These are phyloP conservation scores for Boletus huronensis DNA, from an alignment of 768 basidiomycete species.

Conservation along the genomic window DNA sequence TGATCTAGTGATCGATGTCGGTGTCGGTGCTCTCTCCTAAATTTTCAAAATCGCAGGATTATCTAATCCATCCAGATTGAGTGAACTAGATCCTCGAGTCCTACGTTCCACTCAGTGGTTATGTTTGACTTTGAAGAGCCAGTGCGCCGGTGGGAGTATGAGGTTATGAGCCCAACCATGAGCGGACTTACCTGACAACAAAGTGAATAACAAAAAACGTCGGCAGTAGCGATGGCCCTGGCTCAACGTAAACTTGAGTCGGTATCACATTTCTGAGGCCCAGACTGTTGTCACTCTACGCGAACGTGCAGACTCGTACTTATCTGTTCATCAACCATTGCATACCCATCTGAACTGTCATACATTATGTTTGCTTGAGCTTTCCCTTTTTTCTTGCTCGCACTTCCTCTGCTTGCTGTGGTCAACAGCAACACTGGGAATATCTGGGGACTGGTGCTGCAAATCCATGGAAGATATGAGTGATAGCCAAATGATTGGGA, in stretches of 20 bases:
- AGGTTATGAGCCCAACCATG: background rate
- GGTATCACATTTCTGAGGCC: background rate
- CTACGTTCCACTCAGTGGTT: background rate
- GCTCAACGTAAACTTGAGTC: background rate
- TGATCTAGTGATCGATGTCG: conserved; percentile 33
- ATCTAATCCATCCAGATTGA: conserved; percentile 24
- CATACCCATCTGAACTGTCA: background rate
- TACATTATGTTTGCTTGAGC: background rate
- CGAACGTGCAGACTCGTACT: too few relatives aligned
- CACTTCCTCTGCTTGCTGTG: too few relatives aligned
- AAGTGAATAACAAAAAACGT: background rate
- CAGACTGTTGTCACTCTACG: background rate
- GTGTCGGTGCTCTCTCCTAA: too few relatives aligned
- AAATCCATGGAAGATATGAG: too few relatives aligned
- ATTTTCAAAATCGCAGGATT: too few relatives aligned
- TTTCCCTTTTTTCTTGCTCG: background rate
- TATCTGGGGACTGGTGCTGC: background rate
- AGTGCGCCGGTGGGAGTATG: background rate
- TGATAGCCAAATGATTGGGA: too few relatives aligned
- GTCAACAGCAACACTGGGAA: too few relatives aligned
- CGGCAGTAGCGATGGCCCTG: background rate
- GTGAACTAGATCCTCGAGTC: background rate
- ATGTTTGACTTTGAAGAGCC: background rate
- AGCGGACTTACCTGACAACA: background rate
- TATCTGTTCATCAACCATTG: background rate